These are phyloP conservation scores for Styphnolobium japonicum DNA, from an alignment of 306 rosid species.

Conservation along the genomic window DNA sequence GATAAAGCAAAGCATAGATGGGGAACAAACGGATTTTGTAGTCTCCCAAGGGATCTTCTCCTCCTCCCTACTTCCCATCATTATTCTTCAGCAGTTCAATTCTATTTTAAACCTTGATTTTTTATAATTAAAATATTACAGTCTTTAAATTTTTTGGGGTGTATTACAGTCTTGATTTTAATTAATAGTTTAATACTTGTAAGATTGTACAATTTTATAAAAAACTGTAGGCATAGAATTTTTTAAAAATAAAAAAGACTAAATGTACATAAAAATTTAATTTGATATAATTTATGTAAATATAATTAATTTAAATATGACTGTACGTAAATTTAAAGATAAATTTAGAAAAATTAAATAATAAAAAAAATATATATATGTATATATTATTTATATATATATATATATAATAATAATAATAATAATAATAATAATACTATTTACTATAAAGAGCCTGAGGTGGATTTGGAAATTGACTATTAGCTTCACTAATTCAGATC, in stretches of 20 bases:
- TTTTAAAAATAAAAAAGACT: neutral
- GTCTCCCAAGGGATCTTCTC: slow-evolving; percentile 90
- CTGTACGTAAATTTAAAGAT: neutral
- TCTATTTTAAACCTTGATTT: neutral
- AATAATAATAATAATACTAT: no score
- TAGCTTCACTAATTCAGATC: neutral
- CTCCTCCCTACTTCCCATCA: slow-evolving; percentile 62
- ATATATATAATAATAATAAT: neutral
- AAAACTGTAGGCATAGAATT: neutral
- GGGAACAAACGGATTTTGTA: slow-evolving; percentile 93
- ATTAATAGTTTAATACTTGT: neutral
- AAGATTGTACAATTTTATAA: neutral
- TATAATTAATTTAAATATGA: neutral
- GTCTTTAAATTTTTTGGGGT: no score
- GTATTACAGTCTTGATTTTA: neutral
- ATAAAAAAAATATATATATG: no score
- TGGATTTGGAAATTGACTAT: neutral
- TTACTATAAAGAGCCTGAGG: no score
- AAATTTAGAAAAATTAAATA: neutral
- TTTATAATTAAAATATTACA: slow-evolving; percentile 25
- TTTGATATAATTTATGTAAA: neutral
- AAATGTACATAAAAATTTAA: neutral
- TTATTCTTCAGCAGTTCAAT: slow-evolving; percentile 50
- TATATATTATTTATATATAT: no score
- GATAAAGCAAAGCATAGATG: slow-evolving; percentile 47